Conservation (phyloP, 23 red algal species). For the Pyropia haitanensis region DNA sequence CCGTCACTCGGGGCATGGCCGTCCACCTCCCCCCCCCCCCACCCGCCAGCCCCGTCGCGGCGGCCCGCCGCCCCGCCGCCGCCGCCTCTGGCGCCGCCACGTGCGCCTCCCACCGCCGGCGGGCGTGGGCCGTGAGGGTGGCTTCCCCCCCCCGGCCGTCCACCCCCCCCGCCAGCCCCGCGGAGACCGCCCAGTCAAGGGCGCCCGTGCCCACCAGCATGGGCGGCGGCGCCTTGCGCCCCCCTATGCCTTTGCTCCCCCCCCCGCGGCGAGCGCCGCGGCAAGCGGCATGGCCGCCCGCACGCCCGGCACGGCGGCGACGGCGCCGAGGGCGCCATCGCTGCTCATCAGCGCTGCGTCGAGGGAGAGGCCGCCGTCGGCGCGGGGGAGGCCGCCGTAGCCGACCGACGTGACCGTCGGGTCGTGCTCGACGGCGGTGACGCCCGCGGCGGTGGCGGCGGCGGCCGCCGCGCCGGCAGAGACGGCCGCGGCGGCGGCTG, state of each 20-base stretch:
- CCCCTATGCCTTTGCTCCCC: neutral
- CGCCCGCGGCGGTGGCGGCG: conserved; percentile 49
- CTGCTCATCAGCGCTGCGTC: conserved; percentile 73
- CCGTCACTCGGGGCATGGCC: no score
- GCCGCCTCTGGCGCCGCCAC: neutral
- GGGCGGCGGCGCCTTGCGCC: conserved; percentile 22
- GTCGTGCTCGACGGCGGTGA: conserved; percentile 59
- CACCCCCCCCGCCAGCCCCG: conserved; percentile 21
- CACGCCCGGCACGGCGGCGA: conserved; percentile 44
- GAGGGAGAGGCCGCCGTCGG: conserved; percentile 49
- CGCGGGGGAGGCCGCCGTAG: conserved; percentile 80
- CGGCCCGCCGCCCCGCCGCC: neutral
- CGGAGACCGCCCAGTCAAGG: conserved; percentile 34
- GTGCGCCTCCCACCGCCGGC: neutral
- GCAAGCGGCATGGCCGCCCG: conserved; percentile 57
- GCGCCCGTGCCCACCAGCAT: conserved; percentile 62
- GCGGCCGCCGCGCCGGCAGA: neutral
- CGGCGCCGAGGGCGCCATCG: conserved; percentile 38
- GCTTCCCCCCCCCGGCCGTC: conserved; percentile 12
- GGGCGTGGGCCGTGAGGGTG: neutral
- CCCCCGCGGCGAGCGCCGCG: conserved; percentile 27
- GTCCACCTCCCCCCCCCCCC: neutral
- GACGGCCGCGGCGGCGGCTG: conserved; percentile 9
- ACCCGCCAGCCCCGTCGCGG: neutral
- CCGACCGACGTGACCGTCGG: conserved; percentile 64